Percentiles rank a stretch among this genome's conserved stretches.
phyloP scores from a whole-genome alignment of 345 rosid species.

The Balakata baccata region DNA sequence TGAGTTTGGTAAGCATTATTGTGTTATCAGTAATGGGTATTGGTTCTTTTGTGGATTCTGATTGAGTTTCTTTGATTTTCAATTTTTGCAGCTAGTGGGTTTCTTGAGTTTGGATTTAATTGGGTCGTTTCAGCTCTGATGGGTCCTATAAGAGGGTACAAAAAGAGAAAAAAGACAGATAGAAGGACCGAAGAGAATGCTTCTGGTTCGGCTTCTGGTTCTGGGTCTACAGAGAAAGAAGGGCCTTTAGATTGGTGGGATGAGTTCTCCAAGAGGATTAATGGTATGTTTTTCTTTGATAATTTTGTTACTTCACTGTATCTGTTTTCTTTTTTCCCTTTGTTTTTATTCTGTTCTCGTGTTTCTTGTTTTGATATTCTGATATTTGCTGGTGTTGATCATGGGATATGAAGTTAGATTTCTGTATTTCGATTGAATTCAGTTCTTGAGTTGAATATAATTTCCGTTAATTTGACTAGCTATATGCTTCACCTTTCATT shows the following conservation, averaged over 20 bases:
- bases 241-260: conserved; percentile 49
- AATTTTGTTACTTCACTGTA: conserved; percentile 8
- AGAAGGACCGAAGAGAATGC: conserved; percentile 33
- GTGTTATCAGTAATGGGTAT: conserved; percentile 30
- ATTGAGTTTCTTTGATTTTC: conserved; percentile 14
- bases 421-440: conserved; percentile 15
- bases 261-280: conserved; percentile 41
- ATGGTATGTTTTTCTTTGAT: conserved; percentile 30
- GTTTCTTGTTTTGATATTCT: conserved; percentile 9
- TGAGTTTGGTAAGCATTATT: conserved; percentile 17
- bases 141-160: conserved; percentile 47
- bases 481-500: conserved; percentile 14
- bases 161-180: conserved; percentile 37
- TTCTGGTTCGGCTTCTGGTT: conserved; percentile 21
- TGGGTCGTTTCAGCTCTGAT: conserved; percentile 25
- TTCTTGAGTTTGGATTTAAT: conserved; percentile 30
- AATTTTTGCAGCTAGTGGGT: conserved; percentile 25
- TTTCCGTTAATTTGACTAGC: conserved; percentile 16
- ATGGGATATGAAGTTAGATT: conserved; percentile 13
- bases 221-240: conserved; percentile 42
- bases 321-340: not conserved
- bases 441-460: conserved; percentile 17
- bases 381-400: conserved; percentile 23
- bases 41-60: conserved; percentile 26
- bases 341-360: not conserved